These are phyloP conservation scores for Agaricus blazei DNA, from an alignment of 768 basidiomycete genomes.

Conservation along the genomic window DNA sequence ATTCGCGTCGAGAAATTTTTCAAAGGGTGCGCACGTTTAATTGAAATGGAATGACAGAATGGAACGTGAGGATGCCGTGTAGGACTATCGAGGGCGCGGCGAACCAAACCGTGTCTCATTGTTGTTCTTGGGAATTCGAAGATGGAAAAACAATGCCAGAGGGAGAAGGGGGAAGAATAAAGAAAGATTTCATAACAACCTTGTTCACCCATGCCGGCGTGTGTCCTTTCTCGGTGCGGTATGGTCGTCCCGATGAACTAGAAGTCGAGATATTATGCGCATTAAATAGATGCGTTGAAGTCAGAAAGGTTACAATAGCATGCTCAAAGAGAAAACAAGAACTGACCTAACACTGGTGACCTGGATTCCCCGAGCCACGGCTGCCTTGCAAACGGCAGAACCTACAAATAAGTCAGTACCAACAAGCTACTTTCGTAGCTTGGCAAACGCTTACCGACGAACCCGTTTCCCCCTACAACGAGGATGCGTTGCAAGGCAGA, in stretches of 20 bases:
- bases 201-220: constrained; percentile 79
- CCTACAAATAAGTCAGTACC: constrained; percentile 42
- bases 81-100: not conserved
- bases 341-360: constrained; percentile 86
- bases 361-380: constrained; percentile 75
- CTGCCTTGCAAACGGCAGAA: constrained; percentile 89
- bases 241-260: constrained; percentile 86
- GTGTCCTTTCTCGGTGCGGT: constrained; percentile 86
- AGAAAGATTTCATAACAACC: constrained; percentile 31
- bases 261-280: constrained; percentile 4
- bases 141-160: constrained; percentile 1
- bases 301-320: not conserved
- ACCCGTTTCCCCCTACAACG: constrained; percentile 98
- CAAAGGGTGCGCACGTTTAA: not conserved
- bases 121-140: not conserved
- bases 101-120: not conserved
- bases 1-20: not conserved
- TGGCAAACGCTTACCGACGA: constrained; percentile 61
- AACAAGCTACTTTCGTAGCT: constrained; percentile 4
- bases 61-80: not conserved
- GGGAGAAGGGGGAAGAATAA: constrained; percentile 14
- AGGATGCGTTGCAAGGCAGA: constrained; percentile 55
- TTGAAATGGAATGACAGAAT: not conserved
- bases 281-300: not conserved
- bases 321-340: not conserved